Evolutionary conservation across 2,329 filamentous ascomycete species (phyloP), one percentile per base, ranked within the genome.

Genomic region (Sclerotinia borealis): DNA sequence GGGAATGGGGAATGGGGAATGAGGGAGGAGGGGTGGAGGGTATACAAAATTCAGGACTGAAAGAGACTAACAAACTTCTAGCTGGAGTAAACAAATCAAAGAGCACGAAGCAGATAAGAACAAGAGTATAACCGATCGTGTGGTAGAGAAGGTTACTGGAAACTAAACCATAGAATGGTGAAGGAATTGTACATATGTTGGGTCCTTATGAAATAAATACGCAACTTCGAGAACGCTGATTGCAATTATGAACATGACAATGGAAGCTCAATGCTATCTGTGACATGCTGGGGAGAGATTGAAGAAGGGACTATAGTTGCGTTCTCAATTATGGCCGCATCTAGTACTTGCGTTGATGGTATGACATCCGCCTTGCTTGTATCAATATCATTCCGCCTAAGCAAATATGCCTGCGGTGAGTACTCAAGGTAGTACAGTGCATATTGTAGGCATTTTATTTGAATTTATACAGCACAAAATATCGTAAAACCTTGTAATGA

Each of bases 11-110:
- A 2, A 13, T 9, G 27, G 34, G 39, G 27, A n/a, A 61, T 19
- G 34, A 48, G 63, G 68, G 74, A 37, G 31, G 22, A 19, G 5
- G 41, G 19, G 29, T 22, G 19, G 10, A 25, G n/a, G 47, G 15
- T 25, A 29, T 4, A 29, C 10, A 22, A 58, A 10, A 10, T 6
- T 27, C n/a, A 19, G 10, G 45, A n/a, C 9, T 22, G 17, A 55
- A 62, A 17, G 22, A 48, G 65, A 68, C 75, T 77, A 69, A 77
- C 68, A 27, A 62, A 39, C 45, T 13, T 25, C 56, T 73, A 88
- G 85, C 77, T 91, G 88, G 88, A 89, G 84, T 78, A 88, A 80
- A 75, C 84, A 90, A 72, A 88, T 91, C 63, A 82, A 82, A 69
- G 87, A 90, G 72, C 83, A 90, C 73, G 88, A 91, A 76, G 80